Evolutionary conservation across 2,329 filamentous ascomycete genomes (phyloP).

Genomic region (Zarea fungicola): DNA sequence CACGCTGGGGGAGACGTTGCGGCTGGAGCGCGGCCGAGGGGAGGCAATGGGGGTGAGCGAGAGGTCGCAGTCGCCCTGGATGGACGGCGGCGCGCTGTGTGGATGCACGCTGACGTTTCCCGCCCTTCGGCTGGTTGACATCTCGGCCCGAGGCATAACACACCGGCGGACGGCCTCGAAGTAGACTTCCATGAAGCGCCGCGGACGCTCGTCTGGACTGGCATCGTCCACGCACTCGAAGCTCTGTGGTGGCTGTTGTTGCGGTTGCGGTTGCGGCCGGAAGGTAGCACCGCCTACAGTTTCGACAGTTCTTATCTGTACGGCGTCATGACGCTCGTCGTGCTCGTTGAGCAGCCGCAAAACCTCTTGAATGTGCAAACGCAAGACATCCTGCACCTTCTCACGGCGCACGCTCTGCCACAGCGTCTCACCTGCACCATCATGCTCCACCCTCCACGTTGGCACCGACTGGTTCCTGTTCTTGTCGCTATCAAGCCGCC

Average conservation of each 20-base stretch:
- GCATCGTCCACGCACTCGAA: conserved; percentile 44
- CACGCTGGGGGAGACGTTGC: background rate
- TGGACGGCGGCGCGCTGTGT: conserved; percentile 18
- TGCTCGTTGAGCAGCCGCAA: conserved; percentile 40
- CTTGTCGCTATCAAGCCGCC: background rate
- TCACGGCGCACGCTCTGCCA: conserved; percentile 25
- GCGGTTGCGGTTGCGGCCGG: too few species aligned
- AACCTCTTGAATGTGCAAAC: conserved; percentile 46
- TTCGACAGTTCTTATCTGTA: too few species aligned
- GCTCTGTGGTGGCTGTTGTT: conserved; percentile 17
- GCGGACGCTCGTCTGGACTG: conserved; percentile 43
- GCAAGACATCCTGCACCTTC: conserved; percentile 40
- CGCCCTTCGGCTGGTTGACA: conserved; percentile 22
- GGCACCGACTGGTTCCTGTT: too few species aligned
- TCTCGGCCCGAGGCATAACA: conserved; percentile 32
- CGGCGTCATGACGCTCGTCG: too few species aligned
- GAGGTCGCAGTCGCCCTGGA: conserved; percentile 5
- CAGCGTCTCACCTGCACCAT: conserved; percentile 16
- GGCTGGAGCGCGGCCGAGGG: conserved; percentile 5
- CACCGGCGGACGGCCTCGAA: conserved; percentile 38
- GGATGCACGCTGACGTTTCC: conserved; percentile 22
- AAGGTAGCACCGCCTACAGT: too few species aligned
- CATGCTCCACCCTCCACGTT: too few species aligned
- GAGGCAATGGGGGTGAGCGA: background rate
- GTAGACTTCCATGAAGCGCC: conserved; percentile 48